Percentiles rank a stretch among this genome's conserved stretches.
Evolutionary conservation across 352 stramenopile species (phyloP).

Genomic region (Globisporangium abappressorium): DNA sequence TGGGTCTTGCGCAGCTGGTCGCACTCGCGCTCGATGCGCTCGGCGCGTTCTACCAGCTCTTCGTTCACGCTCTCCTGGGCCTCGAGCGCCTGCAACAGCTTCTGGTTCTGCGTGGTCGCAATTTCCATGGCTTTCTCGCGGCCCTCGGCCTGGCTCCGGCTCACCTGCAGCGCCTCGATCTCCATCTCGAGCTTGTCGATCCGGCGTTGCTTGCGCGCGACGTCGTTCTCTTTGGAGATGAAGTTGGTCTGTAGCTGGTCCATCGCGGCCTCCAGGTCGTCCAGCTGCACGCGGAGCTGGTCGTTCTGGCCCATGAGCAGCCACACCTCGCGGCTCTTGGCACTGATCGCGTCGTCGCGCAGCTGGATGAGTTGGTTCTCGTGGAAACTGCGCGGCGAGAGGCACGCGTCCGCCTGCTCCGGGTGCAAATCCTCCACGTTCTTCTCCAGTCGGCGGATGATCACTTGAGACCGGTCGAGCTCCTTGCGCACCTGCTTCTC

Average conservation of each 20-base stretch:
- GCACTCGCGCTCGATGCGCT: slow-evolving; percentile 35
- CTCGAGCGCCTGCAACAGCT: slow-evolving; percentile 61
- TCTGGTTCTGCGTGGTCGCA: slow-evolving; percentile 68
- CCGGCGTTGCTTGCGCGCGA: slow-evolving; percentile 42
- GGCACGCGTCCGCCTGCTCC: slow-evolving; percentile 48
- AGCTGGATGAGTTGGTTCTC: slow-evolving; percentile 76
- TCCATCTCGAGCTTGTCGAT: slow-evolving; percentile 59
- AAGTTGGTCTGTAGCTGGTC: slow-evolving; percentile 58
- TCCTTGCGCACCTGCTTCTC: slow-evolving; percentile 47
- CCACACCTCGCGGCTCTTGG: slow-evolving; percentile 71
- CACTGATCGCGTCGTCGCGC: slow-evolving; percentile 66
- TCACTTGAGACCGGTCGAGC: slow-evolving; percentile 33
- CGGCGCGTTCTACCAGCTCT: slow-evolving; percentile 22
- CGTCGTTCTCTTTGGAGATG: slow-evolving; percentile 58
- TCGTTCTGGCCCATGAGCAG: slow-evolving; percentile 68
- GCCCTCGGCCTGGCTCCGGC: slow-evolving; percentile 46
- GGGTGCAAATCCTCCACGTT: slow-evolving; percentile 38
- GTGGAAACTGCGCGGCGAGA: slow-evolving; percentile 69
- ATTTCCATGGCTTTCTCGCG: slow-evolving; percentile 74
- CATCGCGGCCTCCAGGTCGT: slow-evolving; percentile 60
- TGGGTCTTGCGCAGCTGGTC: slow-evolving; percentile 31
- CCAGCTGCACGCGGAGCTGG: slow-evolving; percentile 56
- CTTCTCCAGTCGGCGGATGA: slow-evolving; percentile 45
- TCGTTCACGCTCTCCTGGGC: slow-evolving; percentile 40
- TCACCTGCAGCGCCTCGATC: slow-evolving; percentile 51